phyloP scores from a whole-genome alignment of 179 eudicot genomes.

The Silene noctiflora region DNA sequence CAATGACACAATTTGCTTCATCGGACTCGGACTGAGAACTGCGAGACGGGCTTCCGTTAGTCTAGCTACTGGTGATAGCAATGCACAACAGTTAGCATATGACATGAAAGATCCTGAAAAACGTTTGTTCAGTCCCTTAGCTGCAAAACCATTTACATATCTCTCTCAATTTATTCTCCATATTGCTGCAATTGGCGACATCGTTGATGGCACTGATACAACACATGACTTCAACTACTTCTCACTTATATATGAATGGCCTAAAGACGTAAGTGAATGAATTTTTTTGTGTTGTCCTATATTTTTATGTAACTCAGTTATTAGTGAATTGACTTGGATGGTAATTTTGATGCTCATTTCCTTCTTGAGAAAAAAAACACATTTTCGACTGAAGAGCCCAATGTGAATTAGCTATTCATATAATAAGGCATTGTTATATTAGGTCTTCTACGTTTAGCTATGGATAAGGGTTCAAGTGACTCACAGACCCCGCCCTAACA shows the following conservation, averaged over 20 bases:
- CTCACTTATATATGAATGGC: conserved; percentile 95
- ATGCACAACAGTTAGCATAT: conserved; percentile 43
- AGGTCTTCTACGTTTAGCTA: neutral
- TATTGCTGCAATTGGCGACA: conserved; percentile 98
- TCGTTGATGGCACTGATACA: conserved; percentile 97
- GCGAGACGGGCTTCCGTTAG: conserved; percentile 37
- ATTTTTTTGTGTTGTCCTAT: conserved; percentile 6
- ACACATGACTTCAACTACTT: conserved; percentile 99
- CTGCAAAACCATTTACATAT: conserved; percentile 71
- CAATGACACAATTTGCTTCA: conserved; percentile 56
- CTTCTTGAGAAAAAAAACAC: neutral
- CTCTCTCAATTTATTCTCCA: conserved; percentile 95
- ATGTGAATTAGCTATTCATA: neutral
- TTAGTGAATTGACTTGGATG: neutral
- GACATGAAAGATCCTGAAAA: conserved; percentile 73
- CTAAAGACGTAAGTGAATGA: conserved; percentile 76
- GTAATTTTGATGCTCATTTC: neutral
- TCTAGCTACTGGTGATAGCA: conserved; percentile 48
- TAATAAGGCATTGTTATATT: neutral
- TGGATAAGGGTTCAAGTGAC: neutral
- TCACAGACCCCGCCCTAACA: neutral
- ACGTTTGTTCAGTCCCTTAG: conserved; percentile 67
- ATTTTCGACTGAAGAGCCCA: neutral
- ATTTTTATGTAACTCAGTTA: neutral
- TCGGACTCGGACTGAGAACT: conserved; percentile 84